These are phyloP conservation scores for Canavalia gladiata DNA, from an alignment of 306 rosid genomes.

Conservation along the genomic window DNA sequence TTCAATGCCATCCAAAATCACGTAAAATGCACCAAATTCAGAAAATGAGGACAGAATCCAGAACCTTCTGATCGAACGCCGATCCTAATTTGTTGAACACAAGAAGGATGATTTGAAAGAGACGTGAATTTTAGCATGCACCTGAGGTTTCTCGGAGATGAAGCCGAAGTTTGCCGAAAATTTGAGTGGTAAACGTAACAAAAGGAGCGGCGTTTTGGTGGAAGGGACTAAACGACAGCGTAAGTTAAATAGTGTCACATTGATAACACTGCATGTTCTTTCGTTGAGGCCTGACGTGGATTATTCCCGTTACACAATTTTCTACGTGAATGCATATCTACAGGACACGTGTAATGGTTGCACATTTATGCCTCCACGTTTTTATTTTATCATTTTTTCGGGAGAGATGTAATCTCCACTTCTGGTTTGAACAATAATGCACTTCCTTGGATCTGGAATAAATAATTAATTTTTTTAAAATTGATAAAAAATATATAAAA, in stretches of 20 bases:
- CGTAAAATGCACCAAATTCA: constrained; percentile 5
- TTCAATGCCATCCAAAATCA: constrained; percentile 8
- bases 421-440: too few relatives aligned
- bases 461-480: too few relatives aligned
- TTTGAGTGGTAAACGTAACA: constrained; percentile 12
- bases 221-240: constrained; percentile 46
- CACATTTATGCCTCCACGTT: not conserved
- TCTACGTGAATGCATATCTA: not conserved
- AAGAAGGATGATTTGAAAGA: not conserved
- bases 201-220: not conserved
- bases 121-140: constrained; percentile 14
- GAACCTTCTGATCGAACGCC: not conserved
- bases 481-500: too few relatives aligned
- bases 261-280: constrained; percentile 1
- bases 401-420: too few relatives aligned
- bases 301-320: not conserved
- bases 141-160: constrained; percentile 8
- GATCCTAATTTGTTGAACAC: too few relatives aligned
- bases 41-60: not conserved
- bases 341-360: not conserved
- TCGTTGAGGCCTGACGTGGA: not conserved
- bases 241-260: not conserved
- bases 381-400: not conserved
- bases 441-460: too few relatives aligned
- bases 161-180: not conserved